Conservation (phyloP, 2,329 filamentous ascomycete species). For the Aspergillus ustus region DNA sequence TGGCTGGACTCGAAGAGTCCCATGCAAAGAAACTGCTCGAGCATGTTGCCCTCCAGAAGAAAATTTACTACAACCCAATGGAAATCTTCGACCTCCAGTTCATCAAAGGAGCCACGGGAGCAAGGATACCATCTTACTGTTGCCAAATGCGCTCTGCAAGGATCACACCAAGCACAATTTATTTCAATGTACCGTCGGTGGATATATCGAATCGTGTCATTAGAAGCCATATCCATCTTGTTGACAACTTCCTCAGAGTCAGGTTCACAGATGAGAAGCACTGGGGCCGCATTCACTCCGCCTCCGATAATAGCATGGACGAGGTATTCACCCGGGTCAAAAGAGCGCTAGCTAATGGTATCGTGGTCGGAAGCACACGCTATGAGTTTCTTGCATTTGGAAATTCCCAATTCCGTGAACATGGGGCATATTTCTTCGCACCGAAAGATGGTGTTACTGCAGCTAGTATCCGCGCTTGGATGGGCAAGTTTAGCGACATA, state of each 20-base stretch:
- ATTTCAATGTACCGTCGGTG: conserved; percentile 75
- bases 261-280: conserved; percentile 84
- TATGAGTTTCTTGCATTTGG: conserved; percentile 94
- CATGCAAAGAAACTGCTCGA: conserved; percentile 73
- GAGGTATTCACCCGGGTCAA: conserved; percentile 76
- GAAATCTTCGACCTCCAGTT: conserved; percentile 65
- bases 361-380: conserved; percentile 76
- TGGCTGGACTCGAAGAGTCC: conserved; percentile 57
- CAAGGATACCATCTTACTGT: conserved; percentile 72
- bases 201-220: conserved; percentile 90
- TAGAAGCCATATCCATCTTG: conserved; percentile 68
- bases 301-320: conserved; percentile 62
- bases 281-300: conserved; percentile 64
- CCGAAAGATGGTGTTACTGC: conserved; percentile 69
- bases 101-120: conserved; percentile 52
- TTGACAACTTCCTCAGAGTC: conserved; percentile 84
- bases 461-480: conserved; percentile 78
- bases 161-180: conserved; percentile 82
- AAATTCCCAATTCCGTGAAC: conserved; percentile 91
- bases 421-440: conserved; percentile 91
- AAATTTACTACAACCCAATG: conserved; percentile 71
- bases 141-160: conserved; percentile 74
- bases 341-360: conserved; percentile 74
- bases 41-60: conserved; percentile 69
- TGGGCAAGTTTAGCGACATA: conserved; percentile 85